These are phyloP conservation scores for Terana coerulea DNA, from an alignment of 768 basidiomycete species.

Conservation along the genomic window DNA sequence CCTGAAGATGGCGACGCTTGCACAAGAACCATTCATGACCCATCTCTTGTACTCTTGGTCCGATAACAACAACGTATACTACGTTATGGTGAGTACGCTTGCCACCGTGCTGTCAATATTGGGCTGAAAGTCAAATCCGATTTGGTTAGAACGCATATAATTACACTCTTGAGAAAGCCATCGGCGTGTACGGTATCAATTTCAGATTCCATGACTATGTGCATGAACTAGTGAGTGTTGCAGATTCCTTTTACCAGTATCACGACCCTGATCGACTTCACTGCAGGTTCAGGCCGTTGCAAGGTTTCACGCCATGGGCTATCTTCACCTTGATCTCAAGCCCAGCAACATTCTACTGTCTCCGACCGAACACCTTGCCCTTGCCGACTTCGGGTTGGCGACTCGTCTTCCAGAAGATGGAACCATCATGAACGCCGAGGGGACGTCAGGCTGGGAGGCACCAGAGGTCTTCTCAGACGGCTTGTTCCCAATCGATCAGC, in stretches of 20 bases:
- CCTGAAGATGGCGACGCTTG: not conserved
- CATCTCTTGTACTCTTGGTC: not conserved
- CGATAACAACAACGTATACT: not conserved
- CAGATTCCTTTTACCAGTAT: no score
- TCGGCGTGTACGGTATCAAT: no score
- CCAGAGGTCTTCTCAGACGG: no score
- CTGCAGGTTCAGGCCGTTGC: not conserved
- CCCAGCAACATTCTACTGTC: constrained; percentile 17
- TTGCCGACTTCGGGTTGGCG: constrained; percentile 17
- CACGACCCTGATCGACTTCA: not conserved
- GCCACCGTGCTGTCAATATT: not conserved
- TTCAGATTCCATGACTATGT: no score
- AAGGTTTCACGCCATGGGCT: not conserved
- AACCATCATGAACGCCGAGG: no score
- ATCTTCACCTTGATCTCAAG: constrained; percentile 18
- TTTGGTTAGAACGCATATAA: no score
- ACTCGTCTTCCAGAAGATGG: no score
- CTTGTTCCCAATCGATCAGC: no score
- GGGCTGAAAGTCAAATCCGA: not conserved
- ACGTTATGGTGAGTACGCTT: not conserved
- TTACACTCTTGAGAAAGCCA: no score
- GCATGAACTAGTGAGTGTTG: not conserved
- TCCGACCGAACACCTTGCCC: constrained; percentile 10
- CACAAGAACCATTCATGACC: not conserved
- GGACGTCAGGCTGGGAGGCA: no score